A percentile compares a stretch with the other conserved stretches of the same genome.
Conservation (phyloP, 768 basidiomycete genomes). For the Naganishia vishniacii region DNA sequence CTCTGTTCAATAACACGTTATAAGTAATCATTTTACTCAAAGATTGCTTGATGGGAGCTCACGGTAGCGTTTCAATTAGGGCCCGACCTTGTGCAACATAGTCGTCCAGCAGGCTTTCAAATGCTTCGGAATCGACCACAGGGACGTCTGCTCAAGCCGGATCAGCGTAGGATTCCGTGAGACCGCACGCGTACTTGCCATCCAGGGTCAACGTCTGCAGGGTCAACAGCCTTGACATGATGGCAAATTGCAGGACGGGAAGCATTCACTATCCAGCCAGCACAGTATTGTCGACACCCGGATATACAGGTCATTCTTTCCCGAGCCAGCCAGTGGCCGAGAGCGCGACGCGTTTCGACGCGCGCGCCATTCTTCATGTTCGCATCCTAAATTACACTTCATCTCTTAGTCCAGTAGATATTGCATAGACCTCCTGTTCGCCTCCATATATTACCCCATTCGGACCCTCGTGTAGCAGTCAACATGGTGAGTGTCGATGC, state of each 20-base stretch:
- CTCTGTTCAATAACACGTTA: constrained; percentile 20
- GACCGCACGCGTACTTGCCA: background rate
- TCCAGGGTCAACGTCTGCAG: background rate
- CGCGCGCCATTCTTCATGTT: constrained; percentile 2
- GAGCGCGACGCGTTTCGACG: background rate
- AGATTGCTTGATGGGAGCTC: constrained; percentile 18
- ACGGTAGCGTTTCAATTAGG: constrained; percentile 34
- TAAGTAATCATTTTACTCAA: background rate
- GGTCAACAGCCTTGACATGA: background rate
- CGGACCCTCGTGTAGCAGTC: background rate
- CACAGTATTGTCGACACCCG: background rate
- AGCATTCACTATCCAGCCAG: background rate
- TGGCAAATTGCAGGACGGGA: background rate
- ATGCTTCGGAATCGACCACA: constrained; percentile 20
- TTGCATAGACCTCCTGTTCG: background rate
- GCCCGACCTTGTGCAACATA: constrained; percentile 32
- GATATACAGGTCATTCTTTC: background rate
- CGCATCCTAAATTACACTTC: background rate
- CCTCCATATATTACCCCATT: background rate
- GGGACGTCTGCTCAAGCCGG: constrained; percentile 26
- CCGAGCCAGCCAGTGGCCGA: background rate
- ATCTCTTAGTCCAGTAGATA: background rate
- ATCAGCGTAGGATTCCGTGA: constrained; percentile 25
- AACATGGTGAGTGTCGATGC: background rate
- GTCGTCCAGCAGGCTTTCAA: constrained; percentile 32